Percentiles rank a stretch among this genome's conserved stretches.
Conservation (phyloP, 768 basidiomycete species). For the Naganishia vishniacii region DNA sequence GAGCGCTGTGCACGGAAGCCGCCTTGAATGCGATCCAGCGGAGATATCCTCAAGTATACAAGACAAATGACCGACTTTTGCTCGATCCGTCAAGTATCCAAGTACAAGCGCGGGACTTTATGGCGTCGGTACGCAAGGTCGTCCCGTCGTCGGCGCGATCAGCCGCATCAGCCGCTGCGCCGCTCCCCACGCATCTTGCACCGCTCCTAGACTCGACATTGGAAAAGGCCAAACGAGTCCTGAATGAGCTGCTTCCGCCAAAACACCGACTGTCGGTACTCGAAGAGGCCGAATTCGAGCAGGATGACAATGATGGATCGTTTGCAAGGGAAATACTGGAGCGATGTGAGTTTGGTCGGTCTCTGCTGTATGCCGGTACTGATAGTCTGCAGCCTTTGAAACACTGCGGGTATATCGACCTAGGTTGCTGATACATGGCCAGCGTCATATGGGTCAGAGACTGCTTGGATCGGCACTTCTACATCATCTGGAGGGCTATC, state of each 20-base stretch:
- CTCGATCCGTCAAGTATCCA: slow-evolving; percentile 79
- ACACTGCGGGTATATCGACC: slow-evolving; percentile 84
- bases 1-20: slow-evolving; percentile 94
- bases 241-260: slow-evolving; percentile 70
- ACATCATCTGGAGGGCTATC: slow-evolving; percentile 91
- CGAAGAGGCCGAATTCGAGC: slow-evolving; percentile 93
- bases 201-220: slow-evolving; percentile 68
- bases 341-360: slow-evolving; percentile 59
- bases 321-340: slow-evolving; percentile 81
- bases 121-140: slow-evolving; percentile 92
- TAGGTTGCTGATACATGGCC: slow-evolving; percentile 73
- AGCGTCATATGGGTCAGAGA: slow-evolving; percentile 79
- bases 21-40: slow-evolving; percentile 93
- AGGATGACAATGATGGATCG: slow-evolving; percentile 63
- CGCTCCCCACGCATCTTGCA: slow-evolving; percentile 75
- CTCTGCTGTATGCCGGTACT: slow-evolving; percentile 20
- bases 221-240: slow-evolving; percentile 64
- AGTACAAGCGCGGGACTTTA: slow-evolving; percentile 83
- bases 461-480: slow-evolving; percentile 85
- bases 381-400: slow-evolving; percentile 66
- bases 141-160: slow-evolving; percentile 93
- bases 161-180: slow-evolving; percentile 73
- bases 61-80: slow-evolving; percentile 74
- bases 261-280: slow-evolving; percentile 75
- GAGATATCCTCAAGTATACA: slow-evolving; percentile 95